Percentiles rank a stretch among this genome's conserved stretches.
These are phyloP conservation scores for Fusarium liriodendri DNA, from an alignment of 2,329 filamentous ascomycete species.

Conservation along the genomic window DNA sequence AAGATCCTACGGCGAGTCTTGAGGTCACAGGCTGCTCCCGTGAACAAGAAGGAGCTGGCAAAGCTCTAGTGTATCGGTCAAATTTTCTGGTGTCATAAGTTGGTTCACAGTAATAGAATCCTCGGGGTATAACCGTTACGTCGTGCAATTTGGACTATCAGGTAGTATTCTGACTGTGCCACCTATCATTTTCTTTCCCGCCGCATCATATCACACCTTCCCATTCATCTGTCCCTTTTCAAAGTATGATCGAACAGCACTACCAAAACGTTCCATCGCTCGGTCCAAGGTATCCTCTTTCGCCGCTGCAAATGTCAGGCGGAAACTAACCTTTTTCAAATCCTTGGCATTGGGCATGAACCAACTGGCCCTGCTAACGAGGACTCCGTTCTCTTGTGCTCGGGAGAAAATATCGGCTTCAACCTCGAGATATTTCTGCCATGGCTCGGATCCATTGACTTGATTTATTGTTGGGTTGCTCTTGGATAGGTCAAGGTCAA, in stretches of 20 bases:
- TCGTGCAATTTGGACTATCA: background rate
- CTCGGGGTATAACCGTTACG: background rate
- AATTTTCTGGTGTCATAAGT: background rate
- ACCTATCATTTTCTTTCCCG: background rate
- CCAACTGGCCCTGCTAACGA: background rate
- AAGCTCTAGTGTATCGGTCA: conserved; percentile 9
- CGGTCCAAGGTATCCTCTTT: background rate
- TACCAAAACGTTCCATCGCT: background rate
- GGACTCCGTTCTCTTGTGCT: background rate
- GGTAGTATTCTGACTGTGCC: background rate
- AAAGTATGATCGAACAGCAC: background rate
- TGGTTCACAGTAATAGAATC: background rate
- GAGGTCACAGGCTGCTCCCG: conserved; percentile 49
- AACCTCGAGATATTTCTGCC: background rate
- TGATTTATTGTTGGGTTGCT: background rate
- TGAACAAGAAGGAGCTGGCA: background rate
- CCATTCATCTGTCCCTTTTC: background rate
- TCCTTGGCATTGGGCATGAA: background rate
- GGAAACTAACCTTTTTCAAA: background rate
- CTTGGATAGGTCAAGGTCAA: background rate
- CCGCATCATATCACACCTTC: background rate
- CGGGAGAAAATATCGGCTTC: background rate
- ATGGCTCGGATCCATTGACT: background rate
- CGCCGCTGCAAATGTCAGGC: background rate
- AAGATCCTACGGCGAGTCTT: conserved; percentile 64